Base-by-base conservation (phyloP, 352 stramenopile genomes). In the Lagenidium giganteum region DNA sequence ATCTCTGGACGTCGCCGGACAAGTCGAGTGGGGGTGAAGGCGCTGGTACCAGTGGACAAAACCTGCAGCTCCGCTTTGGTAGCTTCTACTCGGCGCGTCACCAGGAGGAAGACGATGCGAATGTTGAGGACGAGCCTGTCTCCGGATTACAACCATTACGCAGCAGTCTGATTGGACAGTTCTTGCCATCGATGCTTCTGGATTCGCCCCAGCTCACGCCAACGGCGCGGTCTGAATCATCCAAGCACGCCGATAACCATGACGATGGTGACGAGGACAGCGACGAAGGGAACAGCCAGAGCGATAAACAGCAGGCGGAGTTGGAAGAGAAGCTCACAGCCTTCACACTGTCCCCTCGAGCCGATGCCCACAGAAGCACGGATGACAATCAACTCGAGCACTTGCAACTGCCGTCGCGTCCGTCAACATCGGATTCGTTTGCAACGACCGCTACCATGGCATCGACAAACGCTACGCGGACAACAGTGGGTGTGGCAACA, bases 191-290 rank as follows among this genome's bases (percentile, higher is more conserved):
- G 8, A 66, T 72, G 32, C 53, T 93, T 24, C 54, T 93, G 31
- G 81, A 93, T 47, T 93, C 81, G 31, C 81, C 81, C 13, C 79
- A 90, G 63, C 51, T 86, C 25, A 88, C 71, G n/a, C 76, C 79
- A 27, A 84, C 68, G 29, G 43, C 67, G 59, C 27, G 61, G 12
- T 54, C 49, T 5, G 25, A 21, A 41, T 36, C 22, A 9, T 48
- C 42, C 13, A 59, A 48, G 51, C 43, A 59, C 13, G 61, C 80
- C 12, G 20, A 18, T 8, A 42, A 46, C 20, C 51, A 62, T 24
- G 44, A 60, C 20, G 53, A 54, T 32, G 47, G 36, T 5, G 38
- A 73, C 7, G 75, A 81, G 33, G 24, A 5, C 12, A 27, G 18
- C 25, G 45, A 60, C 50, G 51, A 62, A 64, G 7, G 24, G 20